phyloP scores from a whole-genome alignment of 176 grass and related monocot species.

The Aechmea fasciata region DNA sequence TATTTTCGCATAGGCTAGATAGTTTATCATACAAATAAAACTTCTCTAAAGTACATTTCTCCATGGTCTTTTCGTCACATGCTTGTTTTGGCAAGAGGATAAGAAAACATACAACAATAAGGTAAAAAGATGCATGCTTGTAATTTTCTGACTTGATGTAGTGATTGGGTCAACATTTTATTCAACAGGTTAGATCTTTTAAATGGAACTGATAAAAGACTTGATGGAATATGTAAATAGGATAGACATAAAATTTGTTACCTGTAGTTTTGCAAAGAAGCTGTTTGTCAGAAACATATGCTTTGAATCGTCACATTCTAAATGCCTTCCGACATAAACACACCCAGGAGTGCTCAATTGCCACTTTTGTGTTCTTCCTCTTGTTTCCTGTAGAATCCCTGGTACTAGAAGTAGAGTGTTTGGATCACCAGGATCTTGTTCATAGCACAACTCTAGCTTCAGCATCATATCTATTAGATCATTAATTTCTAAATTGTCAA shows the following conservation, averaged over 20 bases:
- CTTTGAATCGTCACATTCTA: constrained; percentile 56
- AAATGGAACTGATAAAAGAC: background rate
- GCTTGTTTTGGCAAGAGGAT: too few relatives aligned
- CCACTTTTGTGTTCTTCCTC: constrained; percentile 43
- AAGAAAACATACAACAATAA: too few relatives aligned
- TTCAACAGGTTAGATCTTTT: background rate
- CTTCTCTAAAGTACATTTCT: too few relatives aligned
- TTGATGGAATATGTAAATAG: background rate
- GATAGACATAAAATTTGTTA: constrained; percentile 13
- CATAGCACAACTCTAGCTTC: constrained; percentile 72
- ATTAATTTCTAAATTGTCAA: constrained; percentile 35
- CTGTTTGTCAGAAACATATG: constrained; percentile 57
- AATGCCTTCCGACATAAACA: constrained; percentile 58
- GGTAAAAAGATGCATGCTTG: too few relatives aligned
- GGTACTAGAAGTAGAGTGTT: constrained; percentile 60
- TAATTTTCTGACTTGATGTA: too few relatives aligned
- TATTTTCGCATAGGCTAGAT: background rate
- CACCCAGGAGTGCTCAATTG: constrained; percentile 32
- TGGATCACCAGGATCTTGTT: constrained; percentile 72
- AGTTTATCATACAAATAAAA: too few relatives aligned
- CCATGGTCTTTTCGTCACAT: too few relatives aligned
- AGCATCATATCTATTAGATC: constrained; percentile 79
- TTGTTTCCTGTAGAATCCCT: constrained; percentile 56
- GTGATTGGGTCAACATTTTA: background rate
- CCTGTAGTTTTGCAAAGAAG: constrained; percentile 89